phyloP scores from a whole-genome alignment of 2,329 filamentous ascomycete genomes.

The Pestalotiopsis sp. region DNA sequence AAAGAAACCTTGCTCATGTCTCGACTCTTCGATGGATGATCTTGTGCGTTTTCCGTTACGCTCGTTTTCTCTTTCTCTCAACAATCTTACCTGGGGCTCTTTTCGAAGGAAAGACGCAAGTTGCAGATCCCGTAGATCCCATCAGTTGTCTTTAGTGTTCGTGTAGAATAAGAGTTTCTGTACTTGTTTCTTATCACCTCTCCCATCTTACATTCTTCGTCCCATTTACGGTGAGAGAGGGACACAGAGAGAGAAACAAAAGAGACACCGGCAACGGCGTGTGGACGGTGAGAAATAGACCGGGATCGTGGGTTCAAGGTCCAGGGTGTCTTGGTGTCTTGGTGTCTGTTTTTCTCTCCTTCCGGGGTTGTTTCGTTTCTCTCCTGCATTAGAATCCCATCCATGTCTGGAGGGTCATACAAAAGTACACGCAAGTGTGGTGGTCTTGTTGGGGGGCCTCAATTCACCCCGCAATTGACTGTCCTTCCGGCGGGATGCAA shows the following conservation, averaged over 20 bases:
- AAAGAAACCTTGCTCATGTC: background rate
- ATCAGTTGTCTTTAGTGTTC: background rate
- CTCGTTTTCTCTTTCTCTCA: background rate
- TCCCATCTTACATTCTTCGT: background rate
- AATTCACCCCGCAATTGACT: too few species aligned
- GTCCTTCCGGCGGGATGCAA: too few species aligned
- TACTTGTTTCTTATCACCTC: background rate
- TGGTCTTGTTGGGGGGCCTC: background rate
- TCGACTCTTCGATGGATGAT: background rate
- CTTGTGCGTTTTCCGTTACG: background rate
- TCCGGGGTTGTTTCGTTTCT: background rate
- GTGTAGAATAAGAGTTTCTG: background rate
- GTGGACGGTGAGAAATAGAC: conserved; percentile 3
- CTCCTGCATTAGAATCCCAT: background rate
- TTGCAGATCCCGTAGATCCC: too few species aligned
- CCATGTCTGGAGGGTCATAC: background rate
- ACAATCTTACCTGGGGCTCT: background rate
- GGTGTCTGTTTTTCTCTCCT: background rate
- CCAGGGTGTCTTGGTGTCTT: background rate
- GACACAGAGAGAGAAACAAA: background rate
- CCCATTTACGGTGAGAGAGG: conserved; percentile 12
- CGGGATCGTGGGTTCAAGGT: background rate
- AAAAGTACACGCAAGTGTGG: background rate
- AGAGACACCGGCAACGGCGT: background rate
- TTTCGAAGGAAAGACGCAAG: background rate